Evolutionary conservation across 345 rosid species (phyloP).

Genomic region (Eucalyptus cladocalyx): DNA sequence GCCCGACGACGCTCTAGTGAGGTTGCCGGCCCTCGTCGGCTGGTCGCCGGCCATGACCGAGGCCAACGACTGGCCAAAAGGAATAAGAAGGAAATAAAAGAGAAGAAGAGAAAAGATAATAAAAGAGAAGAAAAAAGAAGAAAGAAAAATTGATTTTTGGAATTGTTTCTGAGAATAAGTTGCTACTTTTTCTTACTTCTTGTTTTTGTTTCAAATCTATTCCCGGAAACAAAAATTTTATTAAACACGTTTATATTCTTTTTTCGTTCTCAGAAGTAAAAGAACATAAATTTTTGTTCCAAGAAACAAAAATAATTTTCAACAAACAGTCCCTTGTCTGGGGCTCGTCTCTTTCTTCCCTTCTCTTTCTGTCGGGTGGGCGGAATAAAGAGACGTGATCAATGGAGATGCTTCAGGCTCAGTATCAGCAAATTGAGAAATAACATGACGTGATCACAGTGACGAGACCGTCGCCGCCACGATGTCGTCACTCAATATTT

Average conservation of each 20-base stretch:
- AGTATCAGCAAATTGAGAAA: background rate
- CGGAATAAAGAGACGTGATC: background rate
- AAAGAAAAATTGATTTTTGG: too few species aligned
- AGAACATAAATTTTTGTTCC: too few species aligned
- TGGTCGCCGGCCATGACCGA: fast-evolving
- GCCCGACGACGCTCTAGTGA: fast-evolving
- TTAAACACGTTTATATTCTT: fast-evolving
- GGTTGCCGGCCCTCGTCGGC: fast-evolving
- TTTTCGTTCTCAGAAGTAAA: fast-evolving
- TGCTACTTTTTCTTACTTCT: fast-evolving
- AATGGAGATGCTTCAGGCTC: background rate
- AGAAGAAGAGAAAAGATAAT: too few species aligned
- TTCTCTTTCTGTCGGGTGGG: background rate
- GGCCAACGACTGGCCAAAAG: too few species aligned
- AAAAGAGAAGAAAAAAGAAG: too few species aligned
- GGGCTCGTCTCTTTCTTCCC: too few species aligned
- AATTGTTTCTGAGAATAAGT: too few species aligned
- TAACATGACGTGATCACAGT: background rate
- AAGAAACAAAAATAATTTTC: too few species aligned
- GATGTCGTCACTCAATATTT: background rate
- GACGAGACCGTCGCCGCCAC: background rate
- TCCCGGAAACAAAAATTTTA: fast-evolving
- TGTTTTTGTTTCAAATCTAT: fast-evolving
- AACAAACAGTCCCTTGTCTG: too few species aligned
- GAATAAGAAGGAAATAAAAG: too few species aligned